Evolutionary conservation across 2,329 filamentous ascomycete genomes (phyloP), one percentile per base, ranked within the genome.

Genomic region (Plectosphaerella cucumerina): DNA sequence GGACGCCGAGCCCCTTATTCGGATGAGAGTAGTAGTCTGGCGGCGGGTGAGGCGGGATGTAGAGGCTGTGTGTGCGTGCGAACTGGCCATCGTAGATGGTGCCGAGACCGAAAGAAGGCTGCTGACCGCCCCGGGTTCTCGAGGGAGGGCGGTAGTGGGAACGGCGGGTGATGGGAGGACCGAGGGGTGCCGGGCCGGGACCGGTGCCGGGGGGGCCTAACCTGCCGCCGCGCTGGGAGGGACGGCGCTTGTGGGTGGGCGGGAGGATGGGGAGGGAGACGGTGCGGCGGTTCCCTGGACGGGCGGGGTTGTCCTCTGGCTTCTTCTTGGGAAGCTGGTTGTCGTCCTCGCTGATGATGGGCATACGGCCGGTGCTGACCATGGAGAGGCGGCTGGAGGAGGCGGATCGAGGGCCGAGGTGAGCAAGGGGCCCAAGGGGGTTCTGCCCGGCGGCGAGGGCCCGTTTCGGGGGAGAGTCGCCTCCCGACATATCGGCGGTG

Each of bases 271-370:
- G 26, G 26, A 31, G 26, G 4, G 26, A 31, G 26, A 31, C 45
- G 45, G 34, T 47, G 45, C 20, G 45, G 20, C 34, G 45, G 39
- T 18, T 18, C 6, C 39, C n/a, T 21, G n/a, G 45, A 33, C 45
- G 45, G 10, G 26, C 12, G 11, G 43, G 23, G 11, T 12, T 22
- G 4, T 33, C 20, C 6, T 17, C 22, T 5, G 33, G 45, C 18
- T 47, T 20, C 18, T 37, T 18, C 20, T 10, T 35, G 20, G 23
- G 44, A 15, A 34, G 44, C 11, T 39, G 45, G 10, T 14, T 20
- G 39, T 67, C 65, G 54, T 70, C 62, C 59, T 73, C 70, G 26
- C 60, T 61, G 50, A 72, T 69, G 49, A 69, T 60, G 18, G 70
- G 69, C 61, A 73, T 64, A 35, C 61, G 60, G 33, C 62, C 60